A percentile compares a stretch with the other conserved stretches of the same genome.
These are phyloP conservation scores for Poa pratensis DNA, from an alignment of 176 grass and related monocot species.

Conservation along the genomic window DNA sequence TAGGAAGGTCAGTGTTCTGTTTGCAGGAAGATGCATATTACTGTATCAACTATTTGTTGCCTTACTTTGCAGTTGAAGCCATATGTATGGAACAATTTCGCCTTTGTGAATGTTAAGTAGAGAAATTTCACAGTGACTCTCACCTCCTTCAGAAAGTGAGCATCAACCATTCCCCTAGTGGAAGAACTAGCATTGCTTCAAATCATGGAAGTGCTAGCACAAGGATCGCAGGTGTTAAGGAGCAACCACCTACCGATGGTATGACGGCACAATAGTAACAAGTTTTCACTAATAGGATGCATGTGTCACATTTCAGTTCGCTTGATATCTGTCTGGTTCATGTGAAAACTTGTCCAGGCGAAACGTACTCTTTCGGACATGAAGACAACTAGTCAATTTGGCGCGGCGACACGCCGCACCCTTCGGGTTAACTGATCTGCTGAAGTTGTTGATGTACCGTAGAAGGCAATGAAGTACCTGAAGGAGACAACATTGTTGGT, in stretches of 20 bases:
- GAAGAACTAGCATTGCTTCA: background rate
- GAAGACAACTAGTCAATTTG: too few relatives aligned
- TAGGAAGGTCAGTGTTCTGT: background rate
- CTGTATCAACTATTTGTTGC: background rate
- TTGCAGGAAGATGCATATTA: background rate
- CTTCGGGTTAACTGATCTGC: too few relatives aligned
- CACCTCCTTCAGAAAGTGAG: slow-evolving; percentile 22
- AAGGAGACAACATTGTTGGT: too few relatives aligned
- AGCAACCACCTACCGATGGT: slow-evolving; percentile 32
- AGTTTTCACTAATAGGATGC: background rate
- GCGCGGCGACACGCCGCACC: too few relatives aligned
- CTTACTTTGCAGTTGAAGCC: background rate
- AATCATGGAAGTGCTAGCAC: background rate
- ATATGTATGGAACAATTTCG: background rate
- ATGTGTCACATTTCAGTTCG: background rate
- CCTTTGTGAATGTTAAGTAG: background rate
- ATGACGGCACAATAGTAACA: background rate
- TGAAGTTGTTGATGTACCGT: too few relatives aligned
- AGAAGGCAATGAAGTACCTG: too few relatives aligned
- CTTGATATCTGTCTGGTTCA: too few relatives aligned
- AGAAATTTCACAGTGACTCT: slow-evolving; percentile 34
- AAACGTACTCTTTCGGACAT: too few relatives aligned
- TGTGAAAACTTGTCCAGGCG: too few relatives aligned
- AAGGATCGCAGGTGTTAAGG: background rate
- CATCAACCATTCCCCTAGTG: background rate